Conservation (phyloP, 2,329 filamentous ascomycete genomes). For the Penicillium expansum region DNA sequence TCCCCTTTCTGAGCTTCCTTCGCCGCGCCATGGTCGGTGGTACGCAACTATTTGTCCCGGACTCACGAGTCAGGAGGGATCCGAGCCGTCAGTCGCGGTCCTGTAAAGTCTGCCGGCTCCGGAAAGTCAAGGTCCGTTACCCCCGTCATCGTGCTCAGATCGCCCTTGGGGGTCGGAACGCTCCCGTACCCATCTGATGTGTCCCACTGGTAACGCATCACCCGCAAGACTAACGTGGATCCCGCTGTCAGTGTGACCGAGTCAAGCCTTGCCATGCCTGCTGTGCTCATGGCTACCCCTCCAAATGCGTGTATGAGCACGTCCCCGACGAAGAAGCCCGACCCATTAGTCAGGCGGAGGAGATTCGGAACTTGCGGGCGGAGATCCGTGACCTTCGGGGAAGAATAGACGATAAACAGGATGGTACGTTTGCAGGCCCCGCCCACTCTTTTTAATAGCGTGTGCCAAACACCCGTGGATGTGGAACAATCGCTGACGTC, state of each 20-base stretch:
- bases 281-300: slow-evolving; percentile 41
- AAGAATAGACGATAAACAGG: slow-evolving; percentile 23
- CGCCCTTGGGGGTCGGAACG: slow-evolving; percentile 11
- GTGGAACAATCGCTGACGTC: neutral
- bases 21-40: slow-evolving; percentile 22
- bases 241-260: slow-evolving; percentile 35
- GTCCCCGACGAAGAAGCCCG: slow-evolving; percentile 33
- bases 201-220: neutral
- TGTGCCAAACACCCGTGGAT: neutral
- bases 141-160: slow-evolving; percentile 19
- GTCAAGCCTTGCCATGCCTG: slow-evolving; percentile 41
- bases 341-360: slow-evolving; percentile 38
- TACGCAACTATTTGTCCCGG: slow-evolving; percentile 15
- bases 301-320: slow-evolving; percentile 38
- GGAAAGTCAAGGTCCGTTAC: slow-evolving; percentile 40
- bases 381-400: slow-evolving; percentile 35
- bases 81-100: slow-evolving; percentile 37
- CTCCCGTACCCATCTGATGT: slow-evolving; percentile 8
- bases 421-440: slow-evolving; percentile 21
- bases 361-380: slow-evolving; percentile 35
- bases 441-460: neutral
- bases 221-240: slow-evolving; percentile 16
- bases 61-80: slow-evolving; percentile 28
- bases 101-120: slow-evolving; percentile 39
- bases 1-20: slow-evolving; percentile 5